Base-by-base conservation (phyloP, 106 monocot genomes). In the Platanthera guangdongensis region DNA sequence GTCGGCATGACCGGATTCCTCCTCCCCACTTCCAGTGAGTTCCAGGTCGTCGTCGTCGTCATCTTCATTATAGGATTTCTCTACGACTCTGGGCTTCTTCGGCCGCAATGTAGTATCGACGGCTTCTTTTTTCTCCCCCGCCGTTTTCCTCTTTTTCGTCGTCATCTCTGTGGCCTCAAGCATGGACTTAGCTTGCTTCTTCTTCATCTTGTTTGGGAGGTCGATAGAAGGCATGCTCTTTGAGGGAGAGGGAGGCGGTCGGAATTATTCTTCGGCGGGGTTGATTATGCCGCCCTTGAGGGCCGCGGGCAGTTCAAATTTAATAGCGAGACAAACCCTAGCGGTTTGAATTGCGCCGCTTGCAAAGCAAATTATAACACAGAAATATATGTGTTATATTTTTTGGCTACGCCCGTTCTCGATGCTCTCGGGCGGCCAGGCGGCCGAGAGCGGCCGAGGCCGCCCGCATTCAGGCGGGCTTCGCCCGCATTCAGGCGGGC, bases 51-150 rank as follows among this genome's bases (percentile, higher is more conserved):
- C 74, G 68, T 51, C 74, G 60, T 73, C 53, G 53, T 14, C 72
- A 12, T 82, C 83, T 0, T 3, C 39, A 3, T 3, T 39, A 39
- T 39, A 39, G 39, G 39, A 39, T 74, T 75, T 84, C 73, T 71
- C 68, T 11, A 54, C 60, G 71, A 81, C 9, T 83, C 81, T 85
- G 71, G 51, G 54, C 77, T 81, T 87, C 84, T 92, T 88, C 74
- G 19, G 8, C 21, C 68, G 8, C 16, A 50, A 13, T 5, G 76
- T 76, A 50, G 79, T 57, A 18, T 53, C 52, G 9, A 72, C 57
- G 8, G 74, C 78, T 82, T 82, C 83, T 74, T 79, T 75, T 74
- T 80, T 78, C 74, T 78, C 80, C 77, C 71, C 75, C 75, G 63
- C 53, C 85, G 72, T 81, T 75, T 39, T 39, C 39, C 39, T 39